Conservation (phyloP, 768 basidiomycete species). For the Rhizopogon sp. region DNA sequence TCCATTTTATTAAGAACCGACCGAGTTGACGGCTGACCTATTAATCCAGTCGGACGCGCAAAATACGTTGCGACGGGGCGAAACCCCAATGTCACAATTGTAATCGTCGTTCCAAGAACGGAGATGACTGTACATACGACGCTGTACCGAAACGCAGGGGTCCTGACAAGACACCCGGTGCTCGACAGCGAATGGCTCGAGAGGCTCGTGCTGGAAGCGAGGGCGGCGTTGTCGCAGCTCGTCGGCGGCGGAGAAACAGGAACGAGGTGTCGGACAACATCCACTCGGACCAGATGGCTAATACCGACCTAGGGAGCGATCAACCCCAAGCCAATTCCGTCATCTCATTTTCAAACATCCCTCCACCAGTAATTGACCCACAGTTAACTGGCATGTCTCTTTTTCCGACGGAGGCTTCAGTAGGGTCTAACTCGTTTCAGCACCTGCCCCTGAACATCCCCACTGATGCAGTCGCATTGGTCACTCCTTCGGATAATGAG, state of each 20-base stretch:
- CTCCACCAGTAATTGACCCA: conserved; percentile 19
- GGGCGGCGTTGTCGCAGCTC: conserved; percentile 18
- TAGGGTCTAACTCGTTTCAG: conserved; percentile 1
- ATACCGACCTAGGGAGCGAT: neutral
- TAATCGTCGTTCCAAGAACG: conserved; percentile 40
- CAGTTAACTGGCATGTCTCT: conserved; percentile 16
- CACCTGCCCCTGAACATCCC: conserved; percentile 2
- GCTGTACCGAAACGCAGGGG: conserved; percentile 71
- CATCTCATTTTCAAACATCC: conserved; percentile 4
- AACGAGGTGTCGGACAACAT: conserved; percentile 4
- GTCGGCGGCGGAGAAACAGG: conserved; percentile 17
- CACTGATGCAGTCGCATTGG: conserved; percentile 6
- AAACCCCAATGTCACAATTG: conserved; percentile 78
- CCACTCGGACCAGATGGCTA: conserved; percentile 1
- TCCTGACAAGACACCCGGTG: conserved; percentile 76
- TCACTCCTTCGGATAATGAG: conserved; percentile 4
- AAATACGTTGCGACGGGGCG: conserved; percentile 80
- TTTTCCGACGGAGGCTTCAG: conserved; percentile 8
- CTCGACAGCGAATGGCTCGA: conserved; percentile 57
- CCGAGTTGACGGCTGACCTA: conserved; percentile 5
- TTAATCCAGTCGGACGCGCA: conserved; percentile 58
- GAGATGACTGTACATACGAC: conserved; percentile 61
- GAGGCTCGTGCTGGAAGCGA: conserved; percentile 33
- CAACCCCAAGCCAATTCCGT: neutral
- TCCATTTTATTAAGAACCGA: neutral